A percentile compares a stretch with the other conserved stretches of the same genome.
These are phyloP conservation scores for Colletotrichum incanum DNA, from an alignment of 2,329 filamentous ascomycete genomes.

Conservation along the genomic window DNA sequence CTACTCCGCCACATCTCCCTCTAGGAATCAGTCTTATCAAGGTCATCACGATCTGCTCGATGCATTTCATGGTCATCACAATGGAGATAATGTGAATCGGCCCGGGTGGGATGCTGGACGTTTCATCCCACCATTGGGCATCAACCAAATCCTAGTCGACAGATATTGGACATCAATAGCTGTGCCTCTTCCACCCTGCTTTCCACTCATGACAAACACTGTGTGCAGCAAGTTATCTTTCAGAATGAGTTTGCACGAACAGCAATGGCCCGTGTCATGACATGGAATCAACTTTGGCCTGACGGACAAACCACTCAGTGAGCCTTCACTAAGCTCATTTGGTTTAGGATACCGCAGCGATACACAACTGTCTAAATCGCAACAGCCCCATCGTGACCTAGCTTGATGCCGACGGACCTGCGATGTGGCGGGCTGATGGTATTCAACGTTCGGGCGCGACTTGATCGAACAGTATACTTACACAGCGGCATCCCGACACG, in stretches of 20 bases:
- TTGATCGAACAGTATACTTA: neutral
- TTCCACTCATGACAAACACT: neutral
- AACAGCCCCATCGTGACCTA: neutral
- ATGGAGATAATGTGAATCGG: conserved; percentile 7
- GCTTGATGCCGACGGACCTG: neutral
- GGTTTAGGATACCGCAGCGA: neutral
- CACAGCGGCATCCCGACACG: neutral
- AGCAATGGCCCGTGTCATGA: neutral
- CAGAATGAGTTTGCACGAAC: neutral
- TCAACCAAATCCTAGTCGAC: neutral
- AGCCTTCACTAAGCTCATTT: neutral
- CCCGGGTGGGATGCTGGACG: neutral
- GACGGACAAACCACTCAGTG: neutral
- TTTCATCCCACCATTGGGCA: conserved; percentile 3
- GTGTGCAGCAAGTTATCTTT: no score
- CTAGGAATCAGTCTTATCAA: conserved; percentile 1
- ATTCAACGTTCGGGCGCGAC: neutral
- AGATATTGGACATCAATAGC: neutral
- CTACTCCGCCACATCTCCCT: neutral
- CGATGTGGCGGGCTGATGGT: neutral
- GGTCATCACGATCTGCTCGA: neutral
- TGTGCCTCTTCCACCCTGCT: neutral
- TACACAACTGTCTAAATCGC: no score
- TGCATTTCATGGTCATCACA: neutral
- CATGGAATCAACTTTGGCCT: neutral